phyloP scores from a whole-genome alignment of 495 filamentous ascomycete species.

The Talaromyces nanjingensis region DNA sequence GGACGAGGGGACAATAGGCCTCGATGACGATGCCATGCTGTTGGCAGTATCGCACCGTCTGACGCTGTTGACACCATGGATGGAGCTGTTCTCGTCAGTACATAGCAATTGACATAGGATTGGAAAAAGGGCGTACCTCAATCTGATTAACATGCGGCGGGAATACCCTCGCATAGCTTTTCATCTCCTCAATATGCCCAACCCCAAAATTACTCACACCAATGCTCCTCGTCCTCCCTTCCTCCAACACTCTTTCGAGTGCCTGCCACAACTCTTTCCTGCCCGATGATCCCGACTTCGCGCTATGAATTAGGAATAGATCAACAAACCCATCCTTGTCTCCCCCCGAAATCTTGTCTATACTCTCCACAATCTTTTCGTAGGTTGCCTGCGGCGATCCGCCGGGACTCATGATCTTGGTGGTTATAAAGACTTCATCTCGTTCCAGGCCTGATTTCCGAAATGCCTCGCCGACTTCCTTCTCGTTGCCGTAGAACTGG shows the following conservation, averaged over 20 bases:
- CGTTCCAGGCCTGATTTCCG: conserved; percentile 46
- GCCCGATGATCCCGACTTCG: conserved; percentile 43
- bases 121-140: conserved; percentile 35
- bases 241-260: conserved; percentile 50
- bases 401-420: conserved; percentile 54
- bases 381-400: conserved; percentile 54
- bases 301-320: conserved; percentile 62
- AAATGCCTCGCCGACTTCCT: conserved; percentile 57
- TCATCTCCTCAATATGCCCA: conserved; percentile 55
- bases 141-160: conserved; percentile 68
- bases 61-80: conserved; percentile 60
- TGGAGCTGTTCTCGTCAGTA: conserved; percentile 41
- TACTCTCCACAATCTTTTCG: conserved; percentile 49
- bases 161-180: conserved; percentile 51
- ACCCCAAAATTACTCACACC: conserved; percentile 68
- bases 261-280: conserved; percentile 59
- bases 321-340: conserved; percentile 60
- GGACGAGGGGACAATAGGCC: conserved; percentile 61
- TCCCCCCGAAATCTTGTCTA: conserved; percentile 44
- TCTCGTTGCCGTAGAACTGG: conserved; percentile 63
- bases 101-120: too few relatives aligned
- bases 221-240: conserved; percentile 54
- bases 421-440: conserved; percentile 56
- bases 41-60: conserved; percentile 54
- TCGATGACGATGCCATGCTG: conserved; percentile 53